Evolutionary conservation across 176 grass and related monocot species (phyloP).

Genomic region (Aegilops sharonensis): DNA sequence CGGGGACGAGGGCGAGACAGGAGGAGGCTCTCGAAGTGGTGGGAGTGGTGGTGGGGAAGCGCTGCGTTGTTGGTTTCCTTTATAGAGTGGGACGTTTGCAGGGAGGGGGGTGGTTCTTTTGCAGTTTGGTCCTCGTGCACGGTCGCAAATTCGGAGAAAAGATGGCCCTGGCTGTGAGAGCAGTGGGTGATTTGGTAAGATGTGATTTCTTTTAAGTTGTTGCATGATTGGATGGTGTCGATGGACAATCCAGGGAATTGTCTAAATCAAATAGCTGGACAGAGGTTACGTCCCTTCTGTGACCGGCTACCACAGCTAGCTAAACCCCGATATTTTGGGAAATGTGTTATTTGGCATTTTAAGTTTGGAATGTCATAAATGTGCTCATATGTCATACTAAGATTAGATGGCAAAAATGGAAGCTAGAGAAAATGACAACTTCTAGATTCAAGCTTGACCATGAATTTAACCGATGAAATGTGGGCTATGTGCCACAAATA

Average conservation of each 20-base stretch:
- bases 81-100: background rate
- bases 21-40: conserved; percentile 4
- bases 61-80: background rate
- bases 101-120: background rate
- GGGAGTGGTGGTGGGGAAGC: background rate
- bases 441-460: no score
- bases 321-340: background rate
- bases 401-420: background rate
- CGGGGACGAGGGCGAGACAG: background rate
- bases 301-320: background rate
- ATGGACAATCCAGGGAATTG: background rate
- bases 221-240: background rate
- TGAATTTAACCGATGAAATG: no score
- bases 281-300: background rate
- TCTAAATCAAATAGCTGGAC: conserved; percentile 2
- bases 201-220: background rate
- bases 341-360: background rate
- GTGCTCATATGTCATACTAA: background rate
- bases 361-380: background rate
- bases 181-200: background rate
- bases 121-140: background rate
- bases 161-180: background rate
- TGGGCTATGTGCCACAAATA: no score
- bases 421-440: background rate
- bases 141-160: background rate